Conservation (phyloP, 305 asterid genomes). For the Fraxinus greggii region DNA sequence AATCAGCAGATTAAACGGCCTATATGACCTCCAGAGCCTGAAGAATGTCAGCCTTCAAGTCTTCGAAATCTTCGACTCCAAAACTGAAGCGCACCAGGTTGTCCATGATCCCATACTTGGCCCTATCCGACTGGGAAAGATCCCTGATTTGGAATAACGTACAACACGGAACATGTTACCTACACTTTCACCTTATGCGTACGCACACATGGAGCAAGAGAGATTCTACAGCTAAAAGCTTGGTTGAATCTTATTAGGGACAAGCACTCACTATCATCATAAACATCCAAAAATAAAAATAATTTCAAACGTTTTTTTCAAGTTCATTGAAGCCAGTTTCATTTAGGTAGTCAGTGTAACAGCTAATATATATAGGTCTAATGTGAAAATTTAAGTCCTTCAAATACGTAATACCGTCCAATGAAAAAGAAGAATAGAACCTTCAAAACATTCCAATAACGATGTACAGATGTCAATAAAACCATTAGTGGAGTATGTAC, state of each 20-base stretch:
- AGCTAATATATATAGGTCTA: not conserved
- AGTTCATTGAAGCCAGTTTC: not conserved
- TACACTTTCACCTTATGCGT: not conserved
- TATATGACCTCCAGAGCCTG: constrained; percentile 84
- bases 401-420: not conserved
- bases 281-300: not conserved
- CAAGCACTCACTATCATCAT: not conserved
- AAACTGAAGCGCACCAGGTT: constrained; percentile 97
- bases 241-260: not conserved
- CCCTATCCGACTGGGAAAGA: constrained; percentile 59
- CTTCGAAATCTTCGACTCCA: constrained; percentile 88
- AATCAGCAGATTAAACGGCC: constrained; percentile 31
- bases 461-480: not conserved
- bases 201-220: not conserved
- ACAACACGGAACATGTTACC: not conserved
- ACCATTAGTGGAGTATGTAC: not conserved
- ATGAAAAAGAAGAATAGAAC: not conserved
- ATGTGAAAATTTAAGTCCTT: not conserved
- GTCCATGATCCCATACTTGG: constrained; percentile 78
- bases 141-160: constrained; percentile 47
- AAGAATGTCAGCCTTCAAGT: constrained; percentile 79
- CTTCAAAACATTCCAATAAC: not conserved
- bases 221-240: not conserved
- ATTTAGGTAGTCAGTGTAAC: not conserved
- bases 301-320: not conserved